Evolutionary conservation across 805 yeast genomes (phyloP).

Genomic region (Nakazawaea ernobii): DNA sequence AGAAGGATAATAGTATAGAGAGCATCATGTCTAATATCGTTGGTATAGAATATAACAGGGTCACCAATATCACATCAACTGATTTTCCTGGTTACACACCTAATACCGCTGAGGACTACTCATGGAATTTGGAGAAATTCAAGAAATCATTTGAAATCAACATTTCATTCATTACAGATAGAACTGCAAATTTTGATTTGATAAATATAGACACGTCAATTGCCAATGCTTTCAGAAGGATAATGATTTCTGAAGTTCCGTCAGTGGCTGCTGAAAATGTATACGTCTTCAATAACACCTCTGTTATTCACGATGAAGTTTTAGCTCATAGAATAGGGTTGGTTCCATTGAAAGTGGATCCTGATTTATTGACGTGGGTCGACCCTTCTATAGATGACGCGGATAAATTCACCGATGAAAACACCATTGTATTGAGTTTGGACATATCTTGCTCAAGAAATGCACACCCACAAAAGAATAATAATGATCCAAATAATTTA

Average conservation of each 20-base stretch:
- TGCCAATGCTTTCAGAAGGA: constrained; percentile 94
- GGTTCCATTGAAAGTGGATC: constrained; percentile 85
- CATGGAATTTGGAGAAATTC: constrained; percentile 84
- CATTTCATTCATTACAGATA: constrained; percentile 57
- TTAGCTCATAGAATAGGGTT: constrained; percentile 93
- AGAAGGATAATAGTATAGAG: neutral
- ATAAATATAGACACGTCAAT: constrained; percentile 84
- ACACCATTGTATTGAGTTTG: constrained; percentile 79
- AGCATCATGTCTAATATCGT: constrained; percentile 49
- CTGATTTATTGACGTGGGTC: constrained; percentile 83
- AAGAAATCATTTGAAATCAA: constrained; percentile 60
- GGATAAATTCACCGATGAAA: constrained; percentile 72
- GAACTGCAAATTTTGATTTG: constrained; percentile 82
- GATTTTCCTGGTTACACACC: constrained; percentile 85
- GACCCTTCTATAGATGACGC: constrained; percentile 60
- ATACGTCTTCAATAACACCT: constrained; percentile 87
- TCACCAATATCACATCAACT: constrained; percentile 80
- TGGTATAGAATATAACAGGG: constrained; percentile 86
- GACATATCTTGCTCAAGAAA: constrained; percentile 81
- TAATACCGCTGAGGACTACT: constrained; percentile 50
- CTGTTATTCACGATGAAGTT: constrained; percentile 96
- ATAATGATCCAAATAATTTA: constrained; percentile 76
- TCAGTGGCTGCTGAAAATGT: constrained; percentile 92
- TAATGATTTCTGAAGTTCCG: constrained; percentile 96
- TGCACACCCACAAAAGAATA: constrained; percentile 72